Percentiles rank a stretch among this genome's conserved stretches.
phyloP scores from a whole-genome alignment of 139 green algal species.

The Chloropicon primus region DNA sequence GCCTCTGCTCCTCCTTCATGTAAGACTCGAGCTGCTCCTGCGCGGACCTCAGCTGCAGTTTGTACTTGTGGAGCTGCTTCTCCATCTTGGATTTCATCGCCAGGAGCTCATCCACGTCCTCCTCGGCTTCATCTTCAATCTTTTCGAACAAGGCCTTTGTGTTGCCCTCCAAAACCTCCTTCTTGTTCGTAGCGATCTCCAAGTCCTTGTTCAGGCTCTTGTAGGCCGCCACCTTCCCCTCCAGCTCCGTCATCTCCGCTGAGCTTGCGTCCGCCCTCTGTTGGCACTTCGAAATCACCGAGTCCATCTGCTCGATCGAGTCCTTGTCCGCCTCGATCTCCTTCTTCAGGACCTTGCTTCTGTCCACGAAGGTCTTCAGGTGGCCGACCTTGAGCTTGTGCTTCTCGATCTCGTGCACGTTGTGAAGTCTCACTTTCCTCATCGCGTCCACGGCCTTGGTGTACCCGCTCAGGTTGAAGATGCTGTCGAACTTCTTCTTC shows the following conservation, averaged over 20 bases:
- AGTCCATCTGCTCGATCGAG: background rate
- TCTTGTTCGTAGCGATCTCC: background rate
- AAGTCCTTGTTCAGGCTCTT: background rate
- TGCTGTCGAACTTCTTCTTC: conserved; percentile 97
- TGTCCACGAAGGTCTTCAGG: background rate
- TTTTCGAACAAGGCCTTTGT: background rate
- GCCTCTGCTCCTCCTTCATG: background rate
- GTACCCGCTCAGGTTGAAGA: conserved; percentile 87
- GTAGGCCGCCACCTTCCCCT: background rate
- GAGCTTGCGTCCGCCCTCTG: background rate
- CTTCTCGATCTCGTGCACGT: background rate
- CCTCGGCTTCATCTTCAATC: background rate
- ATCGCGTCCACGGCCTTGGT: conserved; percentile 75
- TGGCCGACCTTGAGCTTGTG: background rate
- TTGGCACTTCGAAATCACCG: background rate
- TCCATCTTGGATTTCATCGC: background rate
- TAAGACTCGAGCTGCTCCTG: background rate
- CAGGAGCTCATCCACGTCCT: background rate
- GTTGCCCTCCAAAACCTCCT: background rate
- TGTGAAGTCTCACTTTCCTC: conserved; percentile 20
- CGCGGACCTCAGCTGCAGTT: conserved; percentile 37
- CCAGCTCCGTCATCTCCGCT: background rate
- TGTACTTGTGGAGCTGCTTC: conserved; percentile 5
- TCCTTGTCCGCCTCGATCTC: background rate
- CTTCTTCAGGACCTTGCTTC: background rate